Percentiles rank a stretch among this genome's conserved stretches.
These are phyloP conservation scores for Kwoniella dejecticola DNA, from an alignment of 768 basidiomycete species.

Conservation along the genomic window DNA sequence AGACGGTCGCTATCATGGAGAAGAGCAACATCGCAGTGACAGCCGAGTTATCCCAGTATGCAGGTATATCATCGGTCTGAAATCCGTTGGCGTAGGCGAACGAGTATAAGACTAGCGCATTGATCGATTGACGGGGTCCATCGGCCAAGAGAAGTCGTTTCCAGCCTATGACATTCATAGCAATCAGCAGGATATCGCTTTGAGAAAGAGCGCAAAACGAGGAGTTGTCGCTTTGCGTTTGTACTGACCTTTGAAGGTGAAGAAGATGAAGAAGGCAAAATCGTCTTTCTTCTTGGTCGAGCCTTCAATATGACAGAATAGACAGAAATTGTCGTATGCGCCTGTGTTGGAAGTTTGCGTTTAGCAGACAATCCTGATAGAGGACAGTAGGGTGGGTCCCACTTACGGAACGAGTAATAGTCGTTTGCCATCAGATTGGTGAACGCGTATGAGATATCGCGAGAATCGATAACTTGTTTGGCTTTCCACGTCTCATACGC, in stretches of 20 bases:
- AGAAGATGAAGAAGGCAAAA: conserved; percentile 99
- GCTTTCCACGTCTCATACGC: conserved; percentile 90
- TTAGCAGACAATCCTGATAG: too few relatives aligned
- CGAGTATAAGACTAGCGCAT: conserved; percentile 92
- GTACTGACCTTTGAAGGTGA: conserved; percentile 92
- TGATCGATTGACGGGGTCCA: conserved; percentile 95
- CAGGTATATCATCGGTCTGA: conserved; percentile 63
- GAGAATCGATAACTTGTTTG: conserved; percentile 88
- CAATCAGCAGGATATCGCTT: not conserved
- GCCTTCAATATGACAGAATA: conserved; percentile 93
- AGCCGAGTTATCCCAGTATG: conserved; percentile 62
- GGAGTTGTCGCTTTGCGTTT: too few relatives aligned
- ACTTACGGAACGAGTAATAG: conserved; percentile 93
- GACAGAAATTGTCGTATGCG: conserved; percentile 97
- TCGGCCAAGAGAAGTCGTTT: conserved; percentile 88
- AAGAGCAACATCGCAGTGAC: conserved; percentile 82
- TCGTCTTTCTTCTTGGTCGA: conserved; percentile 96
- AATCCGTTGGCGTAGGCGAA: conserved; percentile 79
- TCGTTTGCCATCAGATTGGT: conserved; percentile 96
- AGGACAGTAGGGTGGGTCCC: too few relatives aligned
- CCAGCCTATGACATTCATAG: conserved; percentile 63
- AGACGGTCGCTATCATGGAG: conserved; percentile 84
- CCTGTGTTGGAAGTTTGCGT: too few relatives aligned
- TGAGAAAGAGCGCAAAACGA: too few relatives aligned
- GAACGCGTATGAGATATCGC: conserved; percentile 97